phyloP scores from a whole-genome alignment of 2,329 filamentous ascomycete genomes.

The Sporothrix euskadiensis region DNA sequence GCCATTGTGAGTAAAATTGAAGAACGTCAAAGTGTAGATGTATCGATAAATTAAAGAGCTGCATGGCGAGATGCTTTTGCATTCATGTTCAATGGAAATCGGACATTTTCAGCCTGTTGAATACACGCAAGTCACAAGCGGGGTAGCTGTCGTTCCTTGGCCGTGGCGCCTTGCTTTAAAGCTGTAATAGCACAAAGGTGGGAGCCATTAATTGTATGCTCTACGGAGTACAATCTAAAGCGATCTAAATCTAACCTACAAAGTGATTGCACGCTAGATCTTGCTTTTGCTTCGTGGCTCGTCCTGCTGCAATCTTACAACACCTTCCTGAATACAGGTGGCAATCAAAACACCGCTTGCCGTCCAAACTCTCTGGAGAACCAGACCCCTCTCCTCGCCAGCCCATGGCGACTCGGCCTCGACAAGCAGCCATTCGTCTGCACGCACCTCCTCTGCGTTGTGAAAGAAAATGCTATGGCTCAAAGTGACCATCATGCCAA shows the following conservation, averaged over 20 bases:
- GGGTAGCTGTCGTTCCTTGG: neutral
- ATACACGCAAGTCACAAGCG: neutral
- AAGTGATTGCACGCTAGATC: neutral
- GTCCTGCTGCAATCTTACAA: conserved; percentile 21
- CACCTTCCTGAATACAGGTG: conserved; percentile 75
- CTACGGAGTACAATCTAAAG: no score
- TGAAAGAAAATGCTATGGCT: conserved; percentile 74
- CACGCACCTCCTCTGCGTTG: conserved; percentile 56
- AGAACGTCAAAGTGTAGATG: neutral
- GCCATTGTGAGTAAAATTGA: neutral
- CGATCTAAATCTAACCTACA: neutral
- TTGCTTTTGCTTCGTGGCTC: neutral
- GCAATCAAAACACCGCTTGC: conserved; percentile 70
- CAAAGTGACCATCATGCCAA: conserved; percentile 80
- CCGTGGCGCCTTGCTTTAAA: no score
- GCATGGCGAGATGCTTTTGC: neutral
- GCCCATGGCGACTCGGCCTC: conserved; percentile 80
- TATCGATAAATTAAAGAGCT: neutral
- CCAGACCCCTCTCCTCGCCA: conserved; percentile 74
- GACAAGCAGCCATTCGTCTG: conserved; percentile 75
- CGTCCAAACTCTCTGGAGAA: conserved; percentile 71
- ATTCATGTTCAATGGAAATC: neutral
- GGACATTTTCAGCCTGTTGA: neutral
- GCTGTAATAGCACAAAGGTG: no score
- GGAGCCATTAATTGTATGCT: no score